Evolutionary conservation across 2,329 filamentous ascomycete genomes (phyloP).

Genomic region (Rhynchosporium graminicola): DNA sequence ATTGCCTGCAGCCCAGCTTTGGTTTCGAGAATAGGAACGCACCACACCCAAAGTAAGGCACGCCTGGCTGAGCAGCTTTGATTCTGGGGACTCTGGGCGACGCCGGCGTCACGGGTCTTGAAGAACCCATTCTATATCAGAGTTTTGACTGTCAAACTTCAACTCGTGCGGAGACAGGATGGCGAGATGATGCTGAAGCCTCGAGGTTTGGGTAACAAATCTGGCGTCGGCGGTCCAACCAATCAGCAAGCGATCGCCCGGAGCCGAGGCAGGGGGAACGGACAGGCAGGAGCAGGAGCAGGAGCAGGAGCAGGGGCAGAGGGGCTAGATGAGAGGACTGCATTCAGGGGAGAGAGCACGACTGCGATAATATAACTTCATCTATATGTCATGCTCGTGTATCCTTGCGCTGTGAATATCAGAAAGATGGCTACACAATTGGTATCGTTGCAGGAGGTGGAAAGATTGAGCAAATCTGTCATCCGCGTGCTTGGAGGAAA

Average conservation of each 20-base stretch:
- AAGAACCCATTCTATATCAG: constrained; percentile 33
- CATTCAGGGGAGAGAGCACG: background rate
- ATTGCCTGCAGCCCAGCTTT: constrained; percentile 13
- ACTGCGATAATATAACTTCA: background rate
- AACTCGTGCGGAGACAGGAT: background rate
- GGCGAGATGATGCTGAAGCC: constrained; percentile 2
- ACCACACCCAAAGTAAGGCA: constrained; percentile 66
- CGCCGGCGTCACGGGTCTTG: constrained; percentile 38
- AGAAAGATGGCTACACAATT: constrained; percentile 39
- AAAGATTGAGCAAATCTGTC: constrained; percentile 74
- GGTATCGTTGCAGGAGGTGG: constrained; percentile 62
- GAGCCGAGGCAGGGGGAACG: constrained; percentile 1
- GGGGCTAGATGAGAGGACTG: background rate
- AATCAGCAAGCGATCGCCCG: background rate
- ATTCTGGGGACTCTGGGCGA: constrained; percentile 47
- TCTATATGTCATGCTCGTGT: background rate
- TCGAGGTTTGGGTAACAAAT: constrained; percentile 10
- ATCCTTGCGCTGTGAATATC: constrained; percentile 11
- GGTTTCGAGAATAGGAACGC: constrained; percentile 37
- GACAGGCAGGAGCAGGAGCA: background rate
- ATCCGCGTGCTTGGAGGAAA: constrained; percentile 89
- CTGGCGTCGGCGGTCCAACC: background rate
- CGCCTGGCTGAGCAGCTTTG: constrained; percentile 59
- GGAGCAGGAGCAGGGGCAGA: too few species aligned
- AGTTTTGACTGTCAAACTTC: constrained; percentile 7